These are phyloP conservation scores for Venturia asperata DNA, from an alignment of 2,329 filamentous ascomycete genomes.

Conservation along the genomic window DNA sequence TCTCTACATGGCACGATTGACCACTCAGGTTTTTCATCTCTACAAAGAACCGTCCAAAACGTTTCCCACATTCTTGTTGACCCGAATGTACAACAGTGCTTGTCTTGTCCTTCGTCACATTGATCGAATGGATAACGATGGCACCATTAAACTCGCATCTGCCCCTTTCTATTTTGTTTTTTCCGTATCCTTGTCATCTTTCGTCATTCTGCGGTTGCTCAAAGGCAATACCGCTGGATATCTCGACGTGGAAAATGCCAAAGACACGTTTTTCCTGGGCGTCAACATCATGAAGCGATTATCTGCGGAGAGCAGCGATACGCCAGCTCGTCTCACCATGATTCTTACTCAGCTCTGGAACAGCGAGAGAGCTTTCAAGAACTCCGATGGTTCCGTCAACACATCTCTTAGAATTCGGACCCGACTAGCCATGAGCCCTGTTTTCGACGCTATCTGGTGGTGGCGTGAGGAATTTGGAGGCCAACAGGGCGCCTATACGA, in stretches of 20 bases:
- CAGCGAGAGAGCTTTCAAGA: slow-evolving; percentile 36
- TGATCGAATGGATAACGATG: slow-evolving; percentile 17
- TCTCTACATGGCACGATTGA: slow-evolving; percentile 28
- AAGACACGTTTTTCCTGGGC: slow-evolving; percentile 30
- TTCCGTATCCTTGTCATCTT: slow-evolving; percentile 14
- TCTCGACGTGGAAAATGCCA: slow-evolving; percentile 32
- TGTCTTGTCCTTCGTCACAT: slow-evolving; percentile 19
- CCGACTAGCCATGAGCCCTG: slow-evolving; percentile 32
- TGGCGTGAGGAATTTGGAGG: slow-evolving; percentile 37
- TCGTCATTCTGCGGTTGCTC: slow-evolving; percentile 32
- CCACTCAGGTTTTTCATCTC: slow-evolving; percentile 33
- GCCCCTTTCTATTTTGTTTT: slow-evolving; percentile 19
- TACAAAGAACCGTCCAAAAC: slow-evolving; percentile 29
- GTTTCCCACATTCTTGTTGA: slow-evolving; percentile 19
- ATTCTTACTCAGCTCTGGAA: slow-evolving; percentile 36
- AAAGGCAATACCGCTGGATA: slow-evolving; percentile 30
- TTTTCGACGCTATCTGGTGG: slow-evolving; percentile 38
- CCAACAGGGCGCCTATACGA: slow-evolving; percentile 18
- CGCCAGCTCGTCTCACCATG: slow-evolving; percentile 29
- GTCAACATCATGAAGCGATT: slow-evolving; percentile 36
- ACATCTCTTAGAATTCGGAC: slow-evolving; percentile 34
- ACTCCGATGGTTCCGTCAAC: slow-evolving; percentile 32
- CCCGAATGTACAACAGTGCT: slow-evolving; percentile 18
- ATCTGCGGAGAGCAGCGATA: slow-evolving; percentile 33
- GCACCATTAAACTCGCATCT: slow-evolving; percentile 13